Evolutionary conservation across 352 stramenopile species (phyloP), one percentile per base, ranked within the genome.

Genomic region (Phytophthora cryptogea): DNA sequence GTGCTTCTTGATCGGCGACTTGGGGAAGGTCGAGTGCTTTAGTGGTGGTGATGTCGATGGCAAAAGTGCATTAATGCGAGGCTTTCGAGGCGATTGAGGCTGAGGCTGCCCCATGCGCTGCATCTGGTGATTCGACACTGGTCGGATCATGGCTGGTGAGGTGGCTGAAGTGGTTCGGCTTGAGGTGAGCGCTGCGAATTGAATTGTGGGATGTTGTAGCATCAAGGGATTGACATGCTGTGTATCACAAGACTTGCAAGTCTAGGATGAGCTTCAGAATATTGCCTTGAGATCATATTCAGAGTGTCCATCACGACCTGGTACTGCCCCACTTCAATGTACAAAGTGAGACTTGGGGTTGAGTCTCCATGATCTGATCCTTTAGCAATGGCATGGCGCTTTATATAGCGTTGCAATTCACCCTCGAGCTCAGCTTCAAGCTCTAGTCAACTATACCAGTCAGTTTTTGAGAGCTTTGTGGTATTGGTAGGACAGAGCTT

Each of bases 1-100:
- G 27, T 83, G 74, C 48, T 87, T 89, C 61, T 90, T 88, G 61
- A 83, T 73, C 11, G 80, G 78, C 3, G 80, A 87, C 48, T 74
- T 80, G 0, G 59, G 46, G 13, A 28, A 36, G 42, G n/a, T 39
- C 30, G 47, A 49, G 23, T 47, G 16, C 23, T 62, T 56, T 6
- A 62, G 28, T 27, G 63, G 28, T 27, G 63, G 40, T 32, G 52
- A 65, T 16, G 46, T 32, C 17, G 58, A 23, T 11, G 27, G 26
- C 8, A 64, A 48, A 31, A 70, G 33, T 23, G 37, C 26, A 16
- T 59, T 55, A 45, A 40, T 26, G 7, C 20, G 28, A 47, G 56
- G 39, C 39, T 70, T 59, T 37, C 36, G 36, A 36, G 60, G 42
- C 20, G 42, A 56, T 54, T 56, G 40, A 43, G 59, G 52, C 31